These are phyloP conservation scores for Nelumbo lutea DNA, from an alignment of 164 flowering plant genomes.

Conservation along the genomic window DNA sequence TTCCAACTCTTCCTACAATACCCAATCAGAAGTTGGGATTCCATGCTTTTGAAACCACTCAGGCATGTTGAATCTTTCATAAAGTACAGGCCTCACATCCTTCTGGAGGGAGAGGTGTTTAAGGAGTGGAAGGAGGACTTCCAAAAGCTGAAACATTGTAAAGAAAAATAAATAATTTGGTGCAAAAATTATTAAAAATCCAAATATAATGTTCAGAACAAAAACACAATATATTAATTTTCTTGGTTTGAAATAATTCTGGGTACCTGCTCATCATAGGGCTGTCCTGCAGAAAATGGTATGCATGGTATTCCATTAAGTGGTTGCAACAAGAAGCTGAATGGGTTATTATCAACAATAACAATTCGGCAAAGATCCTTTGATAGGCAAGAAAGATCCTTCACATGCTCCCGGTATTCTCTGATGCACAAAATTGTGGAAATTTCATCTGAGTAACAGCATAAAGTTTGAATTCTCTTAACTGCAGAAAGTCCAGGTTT, in stretches of 20 bases:
- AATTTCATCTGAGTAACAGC: neutral
- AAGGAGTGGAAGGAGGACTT: constrained; percentile 83
- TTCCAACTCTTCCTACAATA: constrained; percentile 6
- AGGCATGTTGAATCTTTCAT: constrained; percentile 88
- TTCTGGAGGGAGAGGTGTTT: constrained; percentile 67
- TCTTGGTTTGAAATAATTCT: neutral
- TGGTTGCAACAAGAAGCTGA: constrained; percentile 95
- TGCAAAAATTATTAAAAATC: neutral
- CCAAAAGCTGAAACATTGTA: constrained; percentile 58
- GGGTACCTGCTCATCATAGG: constrained; percentile 83
- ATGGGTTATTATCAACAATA: constrained; percentile 91
- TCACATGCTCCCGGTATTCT: constrained; percentile 87
- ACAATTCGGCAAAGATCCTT: constrained; percentile 71
- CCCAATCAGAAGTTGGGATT: constrained; percentile 53
- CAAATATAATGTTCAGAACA: too few species aligned
- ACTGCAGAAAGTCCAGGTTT: neutral
- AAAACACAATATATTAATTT: too few species aligned
- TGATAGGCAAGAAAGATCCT: constrained; percentile 77
- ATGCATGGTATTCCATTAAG: constrained; percentile 90
- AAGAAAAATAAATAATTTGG: neutral
- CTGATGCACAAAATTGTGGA: constrained; percentile 28
- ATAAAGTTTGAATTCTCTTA: neutral
- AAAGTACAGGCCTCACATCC: constrained; percentile 74
- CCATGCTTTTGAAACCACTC: constrained; percentile 95
- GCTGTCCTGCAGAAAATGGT: constrained; percentile 87